A percentile compares a stretch with the other conserved stretches of the same genome.
phyloP scores from a whole-genome alignment of 2,329 filamentous ascomycete genomes.

The Aspergillus sp. region DNA sequence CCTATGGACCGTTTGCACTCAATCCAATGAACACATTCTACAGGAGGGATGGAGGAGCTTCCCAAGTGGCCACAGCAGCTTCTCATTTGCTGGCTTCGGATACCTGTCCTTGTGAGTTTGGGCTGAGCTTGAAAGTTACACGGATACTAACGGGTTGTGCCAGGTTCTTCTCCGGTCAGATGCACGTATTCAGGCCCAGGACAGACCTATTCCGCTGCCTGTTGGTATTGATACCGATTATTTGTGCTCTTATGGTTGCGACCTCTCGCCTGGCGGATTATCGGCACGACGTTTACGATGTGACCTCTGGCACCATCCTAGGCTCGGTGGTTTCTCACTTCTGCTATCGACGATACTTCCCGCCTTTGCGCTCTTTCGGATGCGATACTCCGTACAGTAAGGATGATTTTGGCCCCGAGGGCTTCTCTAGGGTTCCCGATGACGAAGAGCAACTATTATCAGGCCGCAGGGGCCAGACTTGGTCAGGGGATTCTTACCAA shows the following conservation, averaged over 20 bases:
- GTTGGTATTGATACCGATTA: conserved; percentile 55
- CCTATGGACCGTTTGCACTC: conserved; percentile 46
- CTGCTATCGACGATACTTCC: conserved; percentile 62
- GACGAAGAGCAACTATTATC: conserved; percentile 35
- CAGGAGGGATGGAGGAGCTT: conserved; percentile 68
- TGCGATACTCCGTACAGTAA: conserved; percentile 54
- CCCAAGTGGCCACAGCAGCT: conserved; percentile 63
- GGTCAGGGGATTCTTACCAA: conserved; percentile 24
- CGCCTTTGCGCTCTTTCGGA: conserved; percentile 48
- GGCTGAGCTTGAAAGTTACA: too few species aligned
- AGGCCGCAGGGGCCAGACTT: conserved; percentile 15
- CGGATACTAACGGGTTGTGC: not conserved
- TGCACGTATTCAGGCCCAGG: conserved; percentile 59
- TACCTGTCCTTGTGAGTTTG: conserved; percentile 52
- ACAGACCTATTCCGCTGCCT: conserved; percentile 58
- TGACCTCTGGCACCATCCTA: conserved; percentile 55
- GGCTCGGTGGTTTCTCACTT: conserved; percentile 58
- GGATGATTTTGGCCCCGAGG: conserved; percentile 24
- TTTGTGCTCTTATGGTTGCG: conserved; percentile 60
- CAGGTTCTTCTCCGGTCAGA: conserved; percentile 53
- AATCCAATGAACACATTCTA: conserved; percentile 55
- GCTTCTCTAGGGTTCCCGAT: conserved; percentile 29
- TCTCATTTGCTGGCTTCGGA: conserved; percentile 61
- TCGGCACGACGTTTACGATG: conserved; percentile 64
- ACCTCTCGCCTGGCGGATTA: conserved; percentile 65